Percentiles rank a stretch among this genome's conserved stretches.
phyloP scores from a whole-genome alignment of 1,284 basidiomycete genomes.

The Phylloporus sp. region DNA sequence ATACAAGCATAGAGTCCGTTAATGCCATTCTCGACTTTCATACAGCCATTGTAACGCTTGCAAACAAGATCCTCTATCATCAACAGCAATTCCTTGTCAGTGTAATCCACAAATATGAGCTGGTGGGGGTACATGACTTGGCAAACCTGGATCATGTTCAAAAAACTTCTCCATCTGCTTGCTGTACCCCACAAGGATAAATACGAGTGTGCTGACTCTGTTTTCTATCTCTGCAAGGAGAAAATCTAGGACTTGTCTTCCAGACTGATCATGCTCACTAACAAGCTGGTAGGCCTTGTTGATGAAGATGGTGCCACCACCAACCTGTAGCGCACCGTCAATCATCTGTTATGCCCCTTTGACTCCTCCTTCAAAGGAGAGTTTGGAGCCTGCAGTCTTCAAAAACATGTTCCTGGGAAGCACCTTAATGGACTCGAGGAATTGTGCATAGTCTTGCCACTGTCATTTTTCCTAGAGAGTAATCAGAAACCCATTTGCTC shows the following conservation, averaged over 20 bases:
- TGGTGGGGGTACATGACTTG: slow-evolving; percentile 63
- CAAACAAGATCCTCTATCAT: slow-evolving; percentile 55
- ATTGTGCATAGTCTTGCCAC: slow-evolving; percentile 66
- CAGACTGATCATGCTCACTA: slow-evolving; percentile 48
- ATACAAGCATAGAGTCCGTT: slow-evolving; percentile 58
- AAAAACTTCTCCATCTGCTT: slow-evolving; percentile 76
- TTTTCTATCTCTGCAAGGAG: slow-evolving; percentile 74
- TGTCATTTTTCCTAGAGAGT: slow-evolving; percentile 63
- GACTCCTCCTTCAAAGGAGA: slow-evolving; percentile 64
- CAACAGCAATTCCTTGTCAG: slow-evolving; percentile 51
- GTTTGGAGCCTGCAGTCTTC: slow-evolving; percentile 63
- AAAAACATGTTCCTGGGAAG: slow-evolving; percentile 56
- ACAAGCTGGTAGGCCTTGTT: slow-evolving; percentile 74
- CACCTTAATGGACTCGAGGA: slow-evolving; percentile 56
- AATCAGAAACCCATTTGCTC: not conserved
- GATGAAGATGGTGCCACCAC: slow-evolving; percentile 67
- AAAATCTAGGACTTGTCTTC: slow-evolving; percentile 62
- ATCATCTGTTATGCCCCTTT: slow-evolving; percentile 52
- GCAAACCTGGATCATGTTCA: slow-evolving; percentile 68
- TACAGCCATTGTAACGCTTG: slow-evolving; percentile 49
- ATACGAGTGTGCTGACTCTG: slow-evolving; percentile 59
- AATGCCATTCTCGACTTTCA: slow-evolving; percentile 59
- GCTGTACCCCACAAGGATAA: slow-evolving; percentile 69
- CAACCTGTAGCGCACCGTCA: slow-evolving; percentile 49
- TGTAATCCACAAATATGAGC: slow-evolving; percentile 62